Conservation (phyloP, 106 monocot species). For the Dioscorea zingiberensis region DNA sequence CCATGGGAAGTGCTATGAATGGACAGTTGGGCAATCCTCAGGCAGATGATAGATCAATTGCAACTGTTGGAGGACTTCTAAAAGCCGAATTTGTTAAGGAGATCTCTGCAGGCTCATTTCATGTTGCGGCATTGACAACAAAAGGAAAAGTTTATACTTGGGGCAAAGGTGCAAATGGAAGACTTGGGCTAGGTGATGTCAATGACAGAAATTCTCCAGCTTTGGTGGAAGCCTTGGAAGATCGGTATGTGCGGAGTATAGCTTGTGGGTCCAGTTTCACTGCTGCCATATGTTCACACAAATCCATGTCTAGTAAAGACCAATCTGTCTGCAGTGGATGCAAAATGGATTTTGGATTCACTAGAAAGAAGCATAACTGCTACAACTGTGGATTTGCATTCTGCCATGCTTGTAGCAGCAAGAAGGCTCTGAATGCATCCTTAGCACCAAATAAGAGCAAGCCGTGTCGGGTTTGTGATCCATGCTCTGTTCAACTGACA, state of each 20-base stretch:
- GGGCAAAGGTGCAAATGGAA: constrained; percentile 67
- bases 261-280: constrained; percentile 70
- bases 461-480: constrained; percentile 61
- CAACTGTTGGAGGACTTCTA: constrained; percentile 44
- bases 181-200: constrained; percentile 60
- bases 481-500: constrained; percentile 45
- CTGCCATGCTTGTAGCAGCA: constrained; percentile 76
- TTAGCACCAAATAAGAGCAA: constrained; percentile 48
- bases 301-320: constrained; percentile 40
- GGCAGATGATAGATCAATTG: constrained; percentile 26
- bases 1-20: constrained; percentile 36
- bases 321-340: constrained; percentile 61
- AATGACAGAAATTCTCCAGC: constrained; percentile 41
- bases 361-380: constrained; percentile 77
- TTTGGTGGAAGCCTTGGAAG: constrained; percentile 55
- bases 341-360: constrained; percentile 58
- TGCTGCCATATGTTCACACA: constrained; percentile 51
- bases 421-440: constrained; percentile 46
- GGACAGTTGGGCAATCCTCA: constrained; percentile 45
- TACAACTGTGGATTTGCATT: constrained; percentile 64
- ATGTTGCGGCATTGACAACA: constrained; percentile 53
- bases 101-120: constrained; percentile 55
- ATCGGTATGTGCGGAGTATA: constrained; percentile 39
- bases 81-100: constrained; percentile 61
- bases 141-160: constrained; percentile 63